Conservation (phyloP, 2,329 filamentous ascomycete species). For the Talaromyces sp. region DNA sequence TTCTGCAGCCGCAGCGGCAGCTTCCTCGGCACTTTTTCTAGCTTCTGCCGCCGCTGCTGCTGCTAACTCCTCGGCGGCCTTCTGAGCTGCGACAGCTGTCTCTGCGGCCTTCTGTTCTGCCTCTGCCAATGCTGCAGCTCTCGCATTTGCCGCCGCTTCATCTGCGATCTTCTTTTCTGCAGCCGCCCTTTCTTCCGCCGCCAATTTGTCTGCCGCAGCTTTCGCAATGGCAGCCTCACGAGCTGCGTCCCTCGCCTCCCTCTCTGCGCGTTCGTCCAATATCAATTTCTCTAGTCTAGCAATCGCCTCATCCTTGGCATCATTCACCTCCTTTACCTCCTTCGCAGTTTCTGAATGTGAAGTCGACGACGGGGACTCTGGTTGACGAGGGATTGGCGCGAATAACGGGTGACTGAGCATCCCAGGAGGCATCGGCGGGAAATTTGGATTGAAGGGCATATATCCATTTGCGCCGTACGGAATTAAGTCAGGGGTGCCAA, state of each 20-base stretch:
- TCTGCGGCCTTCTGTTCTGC: constrained; percentile 39
- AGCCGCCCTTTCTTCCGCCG: constrained; percentile 40
- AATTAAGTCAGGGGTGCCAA: constrained; percentile 37
- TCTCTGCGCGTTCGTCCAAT: constrained; percentile 42
- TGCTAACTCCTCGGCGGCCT: constrained; percentile 41
- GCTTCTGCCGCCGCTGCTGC: constrained; percentile 41
- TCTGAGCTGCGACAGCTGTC: constrained; percentile 42
- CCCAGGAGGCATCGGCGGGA: constrained; percentile 32
- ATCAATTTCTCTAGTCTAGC: constrained; percentile 61
- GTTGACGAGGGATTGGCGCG: constrained; percentile 28
- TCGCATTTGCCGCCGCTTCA: constrained; percentile 35
- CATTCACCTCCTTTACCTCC: constrained; percentile 21
- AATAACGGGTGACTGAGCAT: constrained; percentile 39
- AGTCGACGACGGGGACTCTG: constrained; percentile 27
- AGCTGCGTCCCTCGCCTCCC: constrained; percentile 40
- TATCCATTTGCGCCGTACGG: constrained; percentile 35
- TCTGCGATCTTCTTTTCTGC: constrained; percentile 41
- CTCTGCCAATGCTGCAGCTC: constrained; percentile 49
- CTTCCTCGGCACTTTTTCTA: constrained; percentile 45
- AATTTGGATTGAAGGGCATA: constrained; percentile 36
- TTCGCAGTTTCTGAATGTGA: constrained; percentile 48
- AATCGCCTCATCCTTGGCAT: constrained; percentile 53
- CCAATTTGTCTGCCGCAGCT: constrained; percentile 46
- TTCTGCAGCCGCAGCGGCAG: constrained; percentile 48
- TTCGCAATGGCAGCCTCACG: constrained; percentile 49